These are phyloP conservation scores for Cryptococcus floricola DNA, from an alignment of 1,284 basidiomycete species.

Conservation along the genomic window DNA sequence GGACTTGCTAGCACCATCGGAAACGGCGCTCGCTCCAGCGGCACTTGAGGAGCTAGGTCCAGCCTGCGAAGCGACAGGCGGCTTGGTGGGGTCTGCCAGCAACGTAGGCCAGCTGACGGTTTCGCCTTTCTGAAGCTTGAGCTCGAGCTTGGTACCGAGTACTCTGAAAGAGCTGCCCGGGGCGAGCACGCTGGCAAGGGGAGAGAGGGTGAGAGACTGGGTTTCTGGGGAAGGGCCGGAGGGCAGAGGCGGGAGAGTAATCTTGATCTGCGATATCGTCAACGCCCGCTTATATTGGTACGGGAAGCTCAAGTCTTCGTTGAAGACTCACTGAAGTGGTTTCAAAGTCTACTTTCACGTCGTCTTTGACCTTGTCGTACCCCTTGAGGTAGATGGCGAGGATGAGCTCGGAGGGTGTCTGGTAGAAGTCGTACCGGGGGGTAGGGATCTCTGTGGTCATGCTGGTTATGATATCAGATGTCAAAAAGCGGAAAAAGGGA, in stretches of 20 bases:
- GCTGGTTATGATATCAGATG: not conserved
- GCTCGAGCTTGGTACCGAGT: constrained; percentile 66
- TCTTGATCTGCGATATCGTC: constrained; percentile 1
- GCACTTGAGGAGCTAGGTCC: no score
- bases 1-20: no score
- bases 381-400: constrained; percentile 75
- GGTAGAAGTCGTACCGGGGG: constrained; percentile 75
- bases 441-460: not conserved
- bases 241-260: constrained; percentile 56
- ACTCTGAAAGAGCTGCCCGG: constrained; percentile 63
- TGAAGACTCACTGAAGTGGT: constrained; percentile 57
- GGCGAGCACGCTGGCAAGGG: constrained; percentile 76
- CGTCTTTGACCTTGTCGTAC: constrained; percentile 56
- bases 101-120: constrained; percentile 63
- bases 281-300: not conserved
- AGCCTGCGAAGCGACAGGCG: not conserved
- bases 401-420: constrained; percentile 69
- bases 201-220: constrained; percentile 50
- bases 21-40: no score
- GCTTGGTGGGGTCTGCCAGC: constrained; percentile 11
- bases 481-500: not conserved
- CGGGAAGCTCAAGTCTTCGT: not conserved
- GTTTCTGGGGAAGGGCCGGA: constrained; percentile 34
- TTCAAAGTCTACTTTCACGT: constrained; percentile 62
- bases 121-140: constrained; percentile 37